Evolutionary conservation across 805 yeast genomes (phyloP).

Genomic region (Candida nanaspora): DNA sequence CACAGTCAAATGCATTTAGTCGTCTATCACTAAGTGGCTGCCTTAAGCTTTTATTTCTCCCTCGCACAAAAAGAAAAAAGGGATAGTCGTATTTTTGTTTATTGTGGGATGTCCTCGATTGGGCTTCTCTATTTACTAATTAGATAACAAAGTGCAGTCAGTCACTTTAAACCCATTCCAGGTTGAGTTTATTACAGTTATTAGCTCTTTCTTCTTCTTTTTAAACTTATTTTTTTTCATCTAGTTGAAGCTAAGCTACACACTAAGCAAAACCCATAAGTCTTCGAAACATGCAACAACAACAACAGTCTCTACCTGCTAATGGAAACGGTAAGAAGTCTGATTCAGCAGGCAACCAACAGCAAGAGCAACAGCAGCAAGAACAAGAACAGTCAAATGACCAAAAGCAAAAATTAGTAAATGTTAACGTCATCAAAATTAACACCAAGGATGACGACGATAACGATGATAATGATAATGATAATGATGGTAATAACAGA

Average conservation of each 20-base stretch:
- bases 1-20: no score
- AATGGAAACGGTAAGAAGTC: neutral
- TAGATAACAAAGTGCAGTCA: no score
- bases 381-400: constrained; percentile 1
- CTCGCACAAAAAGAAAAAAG: no score
- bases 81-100: no score
- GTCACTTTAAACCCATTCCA: no score
- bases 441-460: neutral
- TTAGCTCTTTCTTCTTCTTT: neutral
- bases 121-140: no score
- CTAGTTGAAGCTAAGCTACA: neutral
- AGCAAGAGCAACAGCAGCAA: constrained; percentile 1
- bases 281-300: constrained; percentile 1
- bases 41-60: no score
- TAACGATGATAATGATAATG: neutral
- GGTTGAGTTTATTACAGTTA: no score
- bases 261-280: neutral
- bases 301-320: neutral
- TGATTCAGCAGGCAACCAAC: neutral
- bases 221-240: neutral
- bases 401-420: neutral
- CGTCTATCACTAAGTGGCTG: no score
- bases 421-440: neutral
- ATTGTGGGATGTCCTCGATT: no score
- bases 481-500: neutral